Base-by-base conservation (phyloP, 768 basidiomycete species). In the Lenzites betulinus region DNA sequence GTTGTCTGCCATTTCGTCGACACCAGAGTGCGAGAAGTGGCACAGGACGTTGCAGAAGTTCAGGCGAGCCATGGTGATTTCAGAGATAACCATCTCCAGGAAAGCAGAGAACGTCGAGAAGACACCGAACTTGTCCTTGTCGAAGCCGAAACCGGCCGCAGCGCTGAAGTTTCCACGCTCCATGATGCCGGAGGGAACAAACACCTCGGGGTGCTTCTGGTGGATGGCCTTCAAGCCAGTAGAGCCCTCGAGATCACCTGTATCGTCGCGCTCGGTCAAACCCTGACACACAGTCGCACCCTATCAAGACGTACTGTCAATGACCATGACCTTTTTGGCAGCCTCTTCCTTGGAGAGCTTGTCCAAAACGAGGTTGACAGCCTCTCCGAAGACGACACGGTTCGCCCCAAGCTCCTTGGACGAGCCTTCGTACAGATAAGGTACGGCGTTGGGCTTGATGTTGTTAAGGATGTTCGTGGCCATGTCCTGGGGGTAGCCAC, bases 31-130 rank as follows among this genome's bases (percentile, higher is more conserved):
- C 23, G 92, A 93, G 78, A 93, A 95, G 76, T 95, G 93, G 68
- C 81, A 88, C 23, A 95, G 82, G 9, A 94, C 87, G 69, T 94
- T 95, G 79, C 90, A 90, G 66, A 89, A 81, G 74, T 95, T 95
- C 71, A 95, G 74, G 54, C 93, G 84, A n/a, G 93, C 93, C 93
- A 94, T 95, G 12, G 93, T 94, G 52, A 93, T 77, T 73, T 95
- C 93, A 5, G 91, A 93, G 54, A 95, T 74, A 50, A 90, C 79
- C 93, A 94, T 94, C 81, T 95, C 93, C 59, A 93, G 79, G 81
- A 95, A 95, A 3, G 93, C 92, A 50, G 89, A 90, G 77, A 95
- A 95, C 4, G 93, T 94, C 25, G 91, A 92, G 78, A 92, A 92
- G 57, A 93, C 90, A 62, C 93, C 92, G 60, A 88, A 90, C 74